A percentile compares a stretch with the other conserved stretches of the same genome.
Conservation (phyloP, 306 rosid genomes). For the Cucumis cinereus region DNA sequence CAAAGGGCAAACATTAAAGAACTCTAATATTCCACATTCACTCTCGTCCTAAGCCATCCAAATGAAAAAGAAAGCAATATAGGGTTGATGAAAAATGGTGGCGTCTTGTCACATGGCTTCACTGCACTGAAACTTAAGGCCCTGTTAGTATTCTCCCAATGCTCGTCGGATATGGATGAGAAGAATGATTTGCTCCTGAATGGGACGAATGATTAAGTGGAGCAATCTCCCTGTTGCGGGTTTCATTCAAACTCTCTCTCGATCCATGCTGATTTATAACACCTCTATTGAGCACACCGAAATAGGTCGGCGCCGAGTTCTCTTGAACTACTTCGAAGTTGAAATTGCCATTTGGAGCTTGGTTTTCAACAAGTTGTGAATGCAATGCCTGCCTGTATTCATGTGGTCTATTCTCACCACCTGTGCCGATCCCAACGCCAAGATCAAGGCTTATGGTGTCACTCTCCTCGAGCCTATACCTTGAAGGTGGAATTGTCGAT, state of each 20-base stretch:
- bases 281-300: conserved; percentile 46
- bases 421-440: conserved; percentile 64
- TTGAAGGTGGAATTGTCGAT: conserved; percentile 22
- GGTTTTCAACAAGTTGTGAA: conserved; percentile 36
- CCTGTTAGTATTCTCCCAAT: conserved; percentile 77
- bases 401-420: conserved; percentile 41
- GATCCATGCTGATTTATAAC: conserved; percentile 41
- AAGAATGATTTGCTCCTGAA: conserved; percentile 39
- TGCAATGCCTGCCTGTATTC: conserved; percentile 32
- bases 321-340: conserved; percentile 45
- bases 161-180: conserved; percentile 64
- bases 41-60: conserved; percentile 18
- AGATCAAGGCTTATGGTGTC: conserved; percentile 88
- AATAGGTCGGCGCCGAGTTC: conserved; percentile 32
- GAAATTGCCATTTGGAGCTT: conserved; percentile 35
- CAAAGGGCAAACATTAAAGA: conserved; percentile 4
- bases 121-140: conserved; percentile 36
- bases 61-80: conserved; percentile 1
- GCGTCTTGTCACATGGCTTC: conserved; percentile 13
- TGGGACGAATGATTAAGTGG: conserved; percentile 49
- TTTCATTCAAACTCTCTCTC: conserved; percentile 48
- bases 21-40: conserved; percentile 11
- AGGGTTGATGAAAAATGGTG: background rate
- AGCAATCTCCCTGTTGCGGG: conserved; percentile 21
- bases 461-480: conserved; percentile 54